Conservation (phyloP, 108 stramenopile genomes). For the Pseudonitzschia multistriata region DNA sequence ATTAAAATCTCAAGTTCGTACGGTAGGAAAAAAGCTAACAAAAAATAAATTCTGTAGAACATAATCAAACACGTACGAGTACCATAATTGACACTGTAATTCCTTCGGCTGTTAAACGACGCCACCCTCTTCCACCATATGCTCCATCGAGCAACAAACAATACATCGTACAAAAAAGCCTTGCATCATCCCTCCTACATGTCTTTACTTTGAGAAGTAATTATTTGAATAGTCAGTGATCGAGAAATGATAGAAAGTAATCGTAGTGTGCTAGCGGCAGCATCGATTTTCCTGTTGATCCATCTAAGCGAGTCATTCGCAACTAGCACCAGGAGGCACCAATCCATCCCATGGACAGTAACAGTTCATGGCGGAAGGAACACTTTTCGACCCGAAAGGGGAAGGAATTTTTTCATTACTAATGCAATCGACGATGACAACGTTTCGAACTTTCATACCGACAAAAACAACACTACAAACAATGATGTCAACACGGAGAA, state of each 20-base stretch:
- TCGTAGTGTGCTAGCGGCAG: neutral
- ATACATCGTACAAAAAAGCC: too few relatives aligned
- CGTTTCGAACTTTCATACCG: neutral
- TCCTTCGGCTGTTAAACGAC: too few relatives aligned
- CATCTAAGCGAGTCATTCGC: neutral
- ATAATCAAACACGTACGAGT: too few relatives aligned
- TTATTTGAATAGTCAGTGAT: neutral
- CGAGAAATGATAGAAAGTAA: neutral
- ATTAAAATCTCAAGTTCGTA: too few relatives aligned
- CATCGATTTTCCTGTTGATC: neutral
- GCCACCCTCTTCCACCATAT: too few relatives aligned
- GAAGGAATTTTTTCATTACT: neutral
- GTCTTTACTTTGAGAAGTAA: neutral
- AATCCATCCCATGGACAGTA: neutral
- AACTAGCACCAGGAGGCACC: neutral
- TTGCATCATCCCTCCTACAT: too few relatives aligned
- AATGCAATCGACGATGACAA: neutral
- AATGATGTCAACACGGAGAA: neutral
- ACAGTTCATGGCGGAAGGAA: neutral
- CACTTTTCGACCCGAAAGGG: neutral
- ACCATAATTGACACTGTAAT: too few relatives aligned
- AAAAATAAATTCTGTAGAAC: too few relatives aligned
- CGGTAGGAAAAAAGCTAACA: too few relatives aligned
- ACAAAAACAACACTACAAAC: neutral
- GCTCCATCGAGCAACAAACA: too few relatives aligned